phyloP scores from a whole-genome alignment of 345 rosid species.

The Citrus hindsii region DNA sequence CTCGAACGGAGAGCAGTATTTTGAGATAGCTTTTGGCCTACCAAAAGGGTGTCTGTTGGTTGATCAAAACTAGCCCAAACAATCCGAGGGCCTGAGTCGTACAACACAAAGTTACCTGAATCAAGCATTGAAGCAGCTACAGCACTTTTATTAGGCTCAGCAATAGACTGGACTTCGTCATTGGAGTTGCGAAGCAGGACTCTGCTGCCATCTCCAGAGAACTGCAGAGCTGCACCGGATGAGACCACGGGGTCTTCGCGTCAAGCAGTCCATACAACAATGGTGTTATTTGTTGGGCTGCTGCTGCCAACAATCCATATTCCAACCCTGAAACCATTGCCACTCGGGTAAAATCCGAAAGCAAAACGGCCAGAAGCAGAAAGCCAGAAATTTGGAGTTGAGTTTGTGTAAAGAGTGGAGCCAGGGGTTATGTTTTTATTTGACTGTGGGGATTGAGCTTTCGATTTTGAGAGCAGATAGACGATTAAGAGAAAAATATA shows the following conservation, averaged over 20 bases:
- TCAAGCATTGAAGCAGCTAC: neutral
- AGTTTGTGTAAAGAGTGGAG: neutral
- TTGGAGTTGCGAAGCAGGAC: neutral
- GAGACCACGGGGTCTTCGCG: neutral
- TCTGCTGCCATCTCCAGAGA: neutral
- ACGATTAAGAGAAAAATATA: neutral
- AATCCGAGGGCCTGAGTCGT: too few species aligned
- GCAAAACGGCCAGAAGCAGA: too few species aligned
- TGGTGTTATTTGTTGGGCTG: neutral
- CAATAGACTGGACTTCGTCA: neutral
- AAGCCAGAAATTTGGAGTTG: neutral
- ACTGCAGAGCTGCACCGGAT: neutral
- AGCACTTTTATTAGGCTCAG: neutral
- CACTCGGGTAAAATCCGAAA: neutral
- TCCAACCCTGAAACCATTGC: neutral
- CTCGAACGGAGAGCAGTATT: slow-evolving; percentile 12
- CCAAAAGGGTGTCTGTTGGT: slow-evolving; percentile 4
- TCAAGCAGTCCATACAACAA: neutral
- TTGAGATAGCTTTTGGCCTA: neutral
- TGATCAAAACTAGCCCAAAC: slow-evolving; percentile 1
- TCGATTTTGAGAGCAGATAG: neutral
- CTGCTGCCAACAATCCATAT: slow-evolving; percentile 5
- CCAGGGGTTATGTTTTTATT: neutral
- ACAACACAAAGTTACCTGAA: slow-evolving; percentile 1
- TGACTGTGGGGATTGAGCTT: neutral